Conservation (phyloP, 768 basidiomycete species). For the Tylopilus sp. region DNA sequence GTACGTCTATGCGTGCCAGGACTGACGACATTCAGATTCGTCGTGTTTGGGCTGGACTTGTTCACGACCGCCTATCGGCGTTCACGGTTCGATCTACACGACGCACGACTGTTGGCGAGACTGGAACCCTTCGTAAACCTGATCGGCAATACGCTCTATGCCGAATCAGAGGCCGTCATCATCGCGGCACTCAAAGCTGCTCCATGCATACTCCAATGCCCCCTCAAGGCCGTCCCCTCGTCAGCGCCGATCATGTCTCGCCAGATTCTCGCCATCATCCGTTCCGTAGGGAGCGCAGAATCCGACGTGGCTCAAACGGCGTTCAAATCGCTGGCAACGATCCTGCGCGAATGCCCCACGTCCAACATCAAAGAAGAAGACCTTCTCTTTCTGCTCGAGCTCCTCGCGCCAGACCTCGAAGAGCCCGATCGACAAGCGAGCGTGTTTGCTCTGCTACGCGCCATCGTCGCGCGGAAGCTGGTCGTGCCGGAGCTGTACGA, state of each 20-base stretch:
- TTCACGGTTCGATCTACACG: slow-evolving; percentile 80
- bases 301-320: slow-evolving; percentile 88
- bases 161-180: slow-evolving; percentile 71
- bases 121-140: slow-evolving; percentile 83
- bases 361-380: slow-evolving; percentile 88
- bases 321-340: slow-evolving; percentile 78
- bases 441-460: slow-evolving; percentile 84
- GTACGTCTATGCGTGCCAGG: neutral
- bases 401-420: slow-evolving; percentile 87
- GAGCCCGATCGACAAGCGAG: slow-evolving; percentile 82
- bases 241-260: slow-evolving; percentile 80
- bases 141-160: slow-evolving; percentile 91
- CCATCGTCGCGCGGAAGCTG: slow-evolving; percentile 87
- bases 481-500: slow-evolving; percentile 97
- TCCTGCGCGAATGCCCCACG: slow-evolving; percentile 85
- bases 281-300: slow-evolving; percentile 80
- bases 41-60: slow-evolving; percentile 88
- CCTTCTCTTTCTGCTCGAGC: slow-evolving; percentile 78
- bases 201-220: slow-evolving; percentile 79
- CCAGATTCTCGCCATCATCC: slow-evolving; percentile 81
- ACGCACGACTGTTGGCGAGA: slow-evolving; percentile 69
- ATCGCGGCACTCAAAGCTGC: slow-evolving; percentile 74
- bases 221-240: slow-evolving; percentile 67
- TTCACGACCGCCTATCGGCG: slow-evolving; percentile 85
- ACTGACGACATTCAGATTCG: slow-evolving; percentile 52